phyloP scores from a whole-genome alignment of 768 basidiomycete genomes.

The Psilocybe sp. region DNA sequence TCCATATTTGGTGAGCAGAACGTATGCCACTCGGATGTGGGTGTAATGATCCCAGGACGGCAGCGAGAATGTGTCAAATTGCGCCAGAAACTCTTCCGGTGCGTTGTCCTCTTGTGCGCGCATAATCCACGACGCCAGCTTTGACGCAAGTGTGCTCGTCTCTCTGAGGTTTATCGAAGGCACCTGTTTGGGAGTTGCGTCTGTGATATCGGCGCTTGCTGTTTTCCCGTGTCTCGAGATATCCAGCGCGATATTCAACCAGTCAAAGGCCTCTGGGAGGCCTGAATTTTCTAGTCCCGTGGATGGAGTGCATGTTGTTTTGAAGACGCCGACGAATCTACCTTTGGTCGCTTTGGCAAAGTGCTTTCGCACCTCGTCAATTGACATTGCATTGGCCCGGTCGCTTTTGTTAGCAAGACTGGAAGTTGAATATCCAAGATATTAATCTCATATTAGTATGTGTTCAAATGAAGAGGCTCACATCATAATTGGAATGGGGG shows the following conservation, averaged over 20 bases:
- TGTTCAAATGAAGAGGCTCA: slow-evolving; percentile 15
- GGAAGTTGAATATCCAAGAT: not conserved
- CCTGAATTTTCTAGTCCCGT: slow-evolving; percentile 14
- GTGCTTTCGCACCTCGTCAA: slow-evolving; percentile 40
- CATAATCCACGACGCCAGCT: slow-evolving; percentile 34
- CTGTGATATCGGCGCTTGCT: not conserved
- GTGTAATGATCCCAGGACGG: slow-evolving; percentile 50
- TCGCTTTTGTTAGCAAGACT: slow-evolving; percentile 66
- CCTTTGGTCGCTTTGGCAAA: slow-evolving; percentile 29
- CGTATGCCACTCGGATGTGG: slow-evolving; percentile 41
- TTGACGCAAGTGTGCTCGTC: slow-evolving; percentile 24
- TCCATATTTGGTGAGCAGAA: slow-evolving; percentile 37
- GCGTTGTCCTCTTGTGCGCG: slow-evolving; percentile 25
- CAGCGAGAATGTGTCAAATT: slow-evolving; percentile 31
- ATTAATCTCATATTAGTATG: too few species aligned
- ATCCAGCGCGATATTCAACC: slow-evolving; percentile 31
- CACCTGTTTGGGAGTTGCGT: too few species aligned
- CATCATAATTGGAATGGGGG: slow-evolving; percentile 29
- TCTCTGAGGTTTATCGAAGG: slow-evolving; percentile 13
- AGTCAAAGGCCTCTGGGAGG: slow-evolving; percentile 37
- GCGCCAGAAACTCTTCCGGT: slow-evolving; percentile 28
- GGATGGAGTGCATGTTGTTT: slow-evolving; percentile 16
- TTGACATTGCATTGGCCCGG: slow-evolving; percentile 44
- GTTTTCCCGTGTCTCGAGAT: slow-evolving; percentile 15
- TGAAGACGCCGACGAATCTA: slow-evolving; percentile 25